These are phyloP conservation scores for Starmerella floris DNA, from an alignment of 805 yeast genomes.

Conservation along the genomic window DNA sequence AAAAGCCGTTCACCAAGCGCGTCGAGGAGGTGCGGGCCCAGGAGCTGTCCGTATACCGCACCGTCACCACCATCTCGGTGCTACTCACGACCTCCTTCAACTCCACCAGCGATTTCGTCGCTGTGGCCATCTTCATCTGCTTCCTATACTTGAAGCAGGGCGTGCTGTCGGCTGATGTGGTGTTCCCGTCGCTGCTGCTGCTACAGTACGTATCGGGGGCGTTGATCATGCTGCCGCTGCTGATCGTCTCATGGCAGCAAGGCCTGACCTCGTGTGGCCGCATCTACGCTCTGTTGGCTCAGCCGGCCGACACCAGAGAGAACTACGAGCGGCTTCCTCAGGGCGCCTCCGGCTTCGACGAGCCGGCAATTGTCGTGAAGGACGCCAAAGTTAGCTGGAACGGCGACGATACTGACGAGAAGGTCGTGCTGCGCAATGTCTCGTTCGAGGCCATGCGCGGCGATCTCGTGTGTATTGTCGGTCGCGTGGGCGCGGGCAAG, in stretches of 20 bases:
- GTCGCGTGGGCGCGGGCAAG: conserved; percentile 77
- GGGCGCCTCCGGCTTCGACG: conserved; percentile 49
- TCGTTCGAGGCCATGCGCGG: conserved; percentile 57
- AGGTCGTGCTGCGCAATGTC: conserved; percentile 30
- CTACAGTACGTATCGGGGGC: conserved; percentile 75
- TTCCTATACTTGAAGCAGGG: conserved; percentile 48
- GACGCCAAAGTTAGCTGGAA: conserved; percentile 40
- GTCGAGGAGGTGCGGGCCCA: conserved; percentile 63
- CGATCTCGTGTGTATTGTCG: conserved; percentile 66
- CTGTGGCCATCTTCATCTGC: conserved; percentile 73
- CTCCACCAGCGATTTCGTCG: conserved; percentile 70
- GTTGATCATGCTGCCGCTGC: conserved; percentile 76
- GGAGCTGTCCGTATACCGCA: conserved; percentile 58
- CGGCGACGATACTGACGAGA: conserved; percentile 34
- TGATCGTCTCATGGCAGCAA: conserved; percentile 69
- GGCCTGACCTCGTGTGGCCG: conserved; percentile 48
- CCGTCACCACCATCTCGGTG: conserved; percentile 46
- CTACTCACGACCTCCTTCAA: conserved; percentile 34
- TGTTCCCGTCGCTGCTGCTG: conserved; percentile 47
- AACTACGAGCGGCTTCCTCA: conserved; percentile 39
- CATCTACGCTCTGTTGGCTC: conserved; percentile 54
- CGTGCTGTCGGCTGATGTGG: conserved; percentile 76
- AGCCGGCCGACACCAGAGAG: conserved; percentile 61
- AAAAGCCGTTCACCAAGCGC: conserved; percentile 62
- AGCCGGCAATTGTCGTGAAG: conserved; percentile 33